Base-by-base conservation (phyloP, 2,329 filamentous ascomycete genomes). In the Monilinia aucupariae region DNA sequence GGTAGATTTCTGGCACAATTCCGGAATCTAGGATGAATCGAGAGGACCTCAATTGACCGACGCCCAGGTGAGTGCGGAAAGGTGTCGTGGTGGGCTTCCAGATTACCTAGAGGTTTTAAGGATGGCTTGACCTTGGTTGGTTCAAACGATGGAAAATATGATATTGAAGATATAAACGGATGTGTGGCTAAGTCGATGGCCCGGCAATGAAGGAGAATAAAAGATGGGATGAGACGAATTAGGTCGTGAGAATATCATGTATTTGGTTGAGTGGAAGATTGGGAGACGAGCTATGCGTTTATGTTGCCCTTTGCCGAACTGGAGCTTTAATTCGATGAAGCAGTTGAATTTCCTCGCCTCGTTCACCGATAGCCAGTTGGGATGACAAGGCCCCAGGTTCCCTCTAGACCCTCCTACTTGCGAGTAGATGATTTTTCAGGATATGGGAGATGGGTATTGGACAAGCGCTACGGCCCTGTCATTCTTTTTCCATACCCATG, bases 301-400 rank as follows among this genome's bases (percentile, higher is more conserved):
- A 62, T 56, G 60, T 62, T 39, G 59, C 51, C 59, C 41, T 43
- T 47, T 62, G 41, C 60, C 60, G 60, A 62, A 62, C 43, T 58
- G 20, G 43, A 62, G 53, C 20, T 62, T 56, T 62, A 56, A 62
- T 62, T 62, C 60, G 60, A 58, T 62, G 60, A 62, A 48, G 59
- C 50, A 53, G 39, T 49, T 49, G 60, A 55, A 58, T 56, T 56
- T 62, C 52, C 32, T 62, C 43, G 51, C 51, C 60, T 62, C 32
- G 45, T 62, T 62, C 60, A 54, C 17, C 20, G 39, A 62, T n/a
- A 41, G 41, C 50, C 37, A 55, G 50, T 55, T 45, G 55, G 47
- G 59, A 55, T 61, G 59, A 61, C 59, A 41, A 45, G 59, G 39
- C 22, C 59, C 59, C 59, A 61, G 59, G 59, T 47, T 39, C 58